A percentile compares a stretch with the other conserved stretches of the same genome.
phyloP scores from a whole-genome alignment of 805 yeast species.

The Hanseniaspora mollemarum region DNA sequence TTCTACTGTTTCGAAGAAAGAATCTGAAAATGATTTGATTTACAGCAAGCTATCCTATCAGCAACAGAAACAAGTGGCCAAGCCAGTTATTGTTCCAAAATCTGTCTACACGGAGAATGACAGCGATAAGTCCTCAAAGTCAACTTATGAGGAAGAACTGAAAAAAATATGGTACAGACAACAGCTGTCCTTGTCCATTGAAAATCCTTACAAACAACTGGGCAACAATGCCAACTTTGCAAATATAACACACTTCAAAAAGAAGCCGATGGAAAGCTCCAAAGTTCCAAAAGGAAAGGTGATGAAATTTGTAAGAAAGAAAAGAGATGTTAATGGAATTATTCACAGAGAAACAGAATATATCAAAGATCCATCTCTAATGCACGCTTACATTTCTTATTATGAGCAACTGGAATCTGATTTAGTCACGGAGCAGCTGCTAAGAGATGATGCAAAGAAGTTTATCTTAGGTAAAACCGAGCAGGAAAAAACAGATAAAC shows the following conservation, averaged over 20 bases:
- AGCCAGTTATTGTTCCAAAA: constrained; percentile 9
- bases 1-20: constrained; percentile 13
- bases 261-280: constrained; percentile 25
- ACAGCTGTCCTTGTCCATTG: constrained; percentile 43
- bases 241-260: constrained; percentile 23
- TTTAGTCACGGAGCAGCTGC: constrained; percentile 43
- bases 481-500: constrained; percentile 67
- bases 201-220: constrained; percentile 31
- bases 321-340: constrained; percentile 73
- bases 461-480: constrained; percentile 62
- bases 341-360: constrained; percentile 70
- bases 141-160: constrained; percentile 83
- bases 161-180: constrained; percentile 83
- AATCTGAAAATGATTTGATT: constrained; percentile 2
- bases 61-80: constrained; percentile 13
- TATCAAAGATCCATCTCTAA: constrained; percentile 74
- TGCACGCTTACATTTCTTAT: constrained; percentile 68
- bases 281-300: constrained; percentile 32
- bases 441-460: constrained; percentile 25
- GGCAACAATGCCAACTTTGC: constrained; percentile 29
- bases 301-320: constrained; percentile 62
- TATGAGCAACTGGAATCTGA: constrained; percentile 57
- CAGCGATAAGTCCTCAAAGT: constrained; percentile 35
- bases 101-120: constrained; percentile 4
- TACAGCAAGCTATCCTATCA: constrained; percentile 6